Conservation (phyloP, 768 basidiomycete genomes). For the Fibroporia radiculosa region DNA sequence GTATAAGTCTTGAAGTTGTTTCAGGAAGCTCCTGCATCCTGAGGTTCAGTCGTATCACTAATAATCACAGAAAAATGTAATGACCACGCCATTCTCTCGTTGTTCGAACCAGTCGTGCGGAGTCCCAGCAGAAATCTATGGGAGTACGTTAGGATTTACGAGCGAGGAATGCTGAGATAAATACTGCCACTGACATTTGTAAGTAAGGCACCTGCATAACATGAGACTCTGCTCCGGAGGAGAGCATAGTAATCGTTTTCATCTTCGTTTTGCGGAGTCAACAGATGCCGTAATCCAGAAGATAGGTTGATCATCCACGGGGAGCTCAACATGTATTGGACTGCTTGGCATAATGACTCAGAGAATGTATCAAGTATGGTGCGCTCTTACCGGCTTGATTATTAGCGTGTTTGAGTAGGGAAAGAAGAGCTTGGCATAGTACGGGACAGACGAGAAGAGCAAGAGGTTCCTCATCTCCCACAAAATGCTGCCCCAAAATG, state of each 20-base stretch:
- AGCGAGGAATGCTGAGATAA: too few relatives aligned
- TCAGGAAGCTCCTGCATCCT: too few relatives aligned
- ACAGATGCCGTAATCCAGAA: constrained; percentile 24
- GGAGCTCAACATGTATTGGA: constrained; percentile 23
- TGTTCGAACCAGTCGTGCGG: too few relatives aligned
- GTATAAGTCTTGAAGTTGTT: too few relatives aligned
- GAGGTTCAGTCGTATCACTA: too few relatives aligned
- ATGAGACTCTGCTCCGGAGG: neutral
- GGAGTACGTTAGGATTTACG: too few relatives aligned
- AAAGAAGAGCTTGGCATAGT: constrained; percentile 40
- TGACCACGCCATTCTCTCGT: too few relatives aligned
- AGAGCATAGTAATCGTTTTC: too few relatives aligned
- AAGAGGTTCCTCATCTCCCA: constrained; percentile 42
- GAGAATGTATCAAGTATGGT: neutral
- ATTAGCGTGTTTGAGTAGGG: neutral
- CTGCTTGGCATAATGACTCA: constrained; percentile 5
- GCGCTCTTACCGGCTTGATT: neutral
- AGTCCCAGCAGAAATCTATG: too few relatives aligned
- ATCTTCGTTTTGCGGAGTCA: neutral
- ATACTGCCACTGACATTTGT: too few relatives aligned
- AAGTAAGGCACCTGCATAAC: too few relatives aligned
- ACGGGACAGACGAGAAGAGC: constrained; percentile 40
- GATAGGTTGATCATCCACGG: constrained; percentile 46
- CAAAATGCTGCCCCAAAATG: constrained; percentile 37
- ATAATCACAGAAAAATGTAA: too few relatives aligned